Evolutionary conservation across 2,329 filamentous ascomycete genomes (phyloP), one percentile per base, ranked within the genome.

Genomic region (Scedosporium dehoogii): DNA sequence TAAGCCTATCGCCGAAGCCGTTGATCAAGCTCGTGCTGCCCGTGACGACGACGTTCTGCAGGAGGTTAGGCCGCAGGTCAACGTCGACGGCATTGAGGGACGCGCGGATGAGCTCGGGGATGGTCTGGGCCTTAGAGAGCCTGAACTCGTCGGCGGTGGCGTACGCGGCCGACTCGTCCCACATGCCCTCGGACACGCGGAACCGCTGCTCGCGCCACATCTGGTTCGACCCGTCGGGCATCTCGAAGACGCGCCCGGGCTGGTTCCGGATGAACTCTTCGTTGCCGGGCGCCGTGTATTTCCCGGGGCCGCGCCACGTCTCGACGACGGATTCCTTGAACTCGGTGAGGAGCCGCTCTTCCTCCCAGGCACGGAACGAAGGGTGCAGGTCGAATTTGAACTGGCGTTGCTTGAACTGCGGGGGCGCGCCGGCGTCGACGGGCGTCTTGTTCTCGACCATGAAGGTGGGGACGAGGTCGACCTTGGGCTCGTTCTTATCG

Each of bases 251-350:
- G 60, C 91, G 88, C 48, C 91, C 90, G 0, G 91, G 90, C 66
- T 87, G 85, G 55, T 77, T 81, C 72, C 84, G 87, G 63, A 87
- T 87, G 58, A 85, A 80, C 51, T 97, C 92, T 71, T 94, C 86
- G 72, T 93, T 96, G 44, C 87, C 85, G 23, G 77, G 83, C 67
- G 74, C 76, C 51, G 74, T 73, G 69, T 91, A 85, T 65, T 86
- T 83, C 64, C 87, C 87, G 0, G 90, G 90, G 0, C 91, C 91
- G 27, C 86, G 85, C 93, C 94, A 99, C 14, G 93, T 86, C 76
- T 97, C 92, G 29, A 97, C 92, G 16, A 97, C 91, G 18, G 90
- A 96, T 77, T 99, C 96, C 78, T 99, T 99, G 84, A 96, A 99
- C 73, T 97, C 92, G 44, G 91, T 92, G 63, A 99, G 78, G 51